Evolutionary conservation across 805 yeast genomes (phyloP).

Genomic region (Kodamaea kaohsiungensis): DNA sequence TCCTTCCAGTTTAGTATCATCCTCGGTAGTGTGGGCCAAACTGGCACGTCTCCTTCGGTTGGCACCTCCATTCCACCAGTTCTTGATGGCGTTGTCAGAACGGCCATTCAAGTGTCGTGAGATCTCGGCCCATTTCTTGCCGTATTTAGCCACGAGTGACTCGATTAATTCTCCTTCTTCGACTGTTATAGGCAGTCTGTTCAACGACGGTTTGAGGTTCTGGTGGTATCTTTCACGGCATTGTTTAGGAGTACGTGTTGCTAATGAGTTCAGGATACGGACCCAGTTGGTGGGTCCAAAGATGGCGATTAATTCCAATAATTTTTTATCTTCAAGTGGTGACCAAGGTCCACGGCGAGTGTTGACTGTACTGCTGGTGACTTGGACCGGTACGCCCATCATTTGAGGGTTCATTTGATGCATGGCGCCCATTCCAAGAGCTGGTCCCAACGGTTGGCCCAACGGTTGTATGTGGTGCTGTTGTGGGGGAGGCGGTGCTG

Average conservation of each 20-base stretch:
- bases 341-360: slow-evolving; percentile 86
- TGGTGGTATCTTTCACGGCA: slow-evolving; percentile 92
- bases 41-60: slow-evolving; percentile 67
- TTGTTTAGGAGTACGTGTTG: slow-evolving; percentile 85
- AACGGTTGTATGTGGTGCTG: background rate
- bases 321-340: slow-evolving; percentile 74
- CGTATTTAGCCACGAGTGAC: slow-evolving; percentile 72
- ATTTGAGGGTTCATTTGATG: slow-evolving; percentile 4
- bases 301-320: slow-evolving; percentile 65
- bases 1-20: slow-evolving; percentile 3
- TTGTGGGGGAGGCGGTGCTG: background rate
- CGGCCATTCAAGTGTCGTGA: slow-evolving; percentile 86
- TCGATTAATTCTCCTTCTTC: slow-evolving; percentile 86
- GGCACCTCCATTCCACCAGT: slow-evolving; percentile 97
- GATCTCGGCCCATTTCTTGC: slow-evolving; percentile 93
- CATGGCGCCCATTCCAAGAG: background rate
- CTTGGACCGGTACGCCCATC: slow-evolving; percentile 9
- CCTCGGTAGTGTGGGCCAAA: slow-evolving; percentile 15
- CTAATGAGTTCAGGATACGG: slow-evolving; percentile 69
- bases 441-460: background rate
- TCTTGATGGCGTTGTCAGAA: slow-evolving; percentile 87
- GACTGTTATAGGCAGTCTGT: slow-evolving; percentile 76
- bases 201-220: slow-evolving; percentile 81
- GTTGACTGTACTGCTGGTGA: slow-evolving; percentile 7
- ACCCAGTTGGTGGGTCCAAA: slow-evolving; percentile 92